These are phyloP conservation scores for Hsuehochloa calcarea DNA, from an alignment of 176 grass and related monocot genomes.

Conservation along the genomic window DNA sequence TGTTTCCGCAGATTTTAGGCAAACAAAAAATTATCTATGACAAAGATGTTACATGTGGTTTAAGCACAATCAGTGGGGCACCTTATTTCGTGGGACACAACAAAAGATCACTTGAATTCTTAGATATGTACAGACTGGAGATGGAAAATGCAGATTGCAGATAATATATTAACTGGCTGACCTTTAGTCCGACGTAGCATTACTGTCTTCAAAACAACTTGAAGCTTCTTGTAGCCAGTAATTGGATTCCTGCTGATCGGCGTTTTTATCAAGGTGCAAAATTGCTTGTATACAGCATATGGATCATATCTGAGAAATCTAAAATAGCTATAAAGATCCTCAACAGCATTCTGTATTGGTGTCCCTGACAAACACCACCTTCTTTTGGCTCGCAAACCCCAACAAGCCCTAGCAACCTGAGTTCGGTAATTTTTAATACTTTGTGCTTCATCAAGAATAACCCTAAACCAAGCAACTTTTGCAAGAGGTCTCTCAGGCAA, in stretches of 20 bases:
- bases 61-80: constrained; percentile 1
- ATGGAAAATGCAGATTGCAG: neutral
- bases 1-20: neutral
- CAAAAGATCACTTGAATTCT: neutral
- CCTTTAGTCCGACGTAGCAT: constrained; percentile 99
- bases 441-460: constrained; percentile 97
- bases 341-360: constrained; percentile 97
- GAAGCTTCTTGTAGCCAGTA: constrained; percentile 91
- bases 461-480: constrained; percentile 93
- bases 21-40: neutral
- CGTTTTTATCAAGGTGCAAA: constrained; percentile 78
- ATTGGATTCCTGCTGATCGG: constrained; percentile 77
- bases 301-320: constrained; percentile 95
- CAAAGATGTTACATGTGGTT: neutral
- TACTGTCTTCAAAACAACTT: constrained; percentile 92
- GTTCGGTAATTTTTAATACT: constrained; percentile 99
- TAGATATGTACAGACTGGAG: constrained; percentile 13
- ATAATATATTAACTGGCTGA: constrained; percentile 30
- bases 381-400: constrained; percentile 95
- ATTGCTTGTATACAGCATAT: constrained; percentile 69
- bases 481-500: constrained; percentile 86
- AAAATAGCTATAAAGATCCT: constrained; percentile 97
- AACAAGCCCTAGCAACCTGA: constrained; percentile 92
- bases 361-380: constrained; percentile 99
- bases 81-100: neutral